These are phyloP conservation scores for Sporopachydermia cereana DNA, from an alignment of 1,139 yeast genomes.

Conservation along the genomic window DNA sequence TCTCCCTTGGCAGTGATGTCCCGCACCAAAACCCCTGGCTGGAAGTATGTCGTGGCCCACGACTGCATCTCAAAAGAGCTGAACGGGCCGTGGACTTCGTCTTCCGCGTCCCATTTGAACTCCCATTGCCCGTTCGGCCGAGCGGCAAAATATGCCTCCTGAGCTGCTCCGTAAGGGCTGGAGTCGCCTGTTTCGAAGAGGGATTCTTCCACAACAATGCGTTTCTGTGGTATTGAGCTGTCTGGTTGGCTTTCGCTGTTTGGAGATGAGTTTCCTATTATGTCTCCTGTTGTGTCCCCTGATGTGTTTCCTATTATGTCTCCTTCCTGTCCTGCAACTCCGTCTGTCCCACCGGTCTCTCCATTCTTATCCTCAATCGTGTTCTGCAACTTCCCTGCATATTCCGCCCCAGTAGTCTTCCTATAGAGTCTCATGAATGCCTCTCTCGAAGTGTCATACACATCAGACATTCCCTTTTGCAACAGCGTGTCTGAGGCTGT, in stretches of 20 bases:
- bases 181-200: constrained; percentile 8
- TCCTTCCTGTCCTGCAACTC: constrained; percentile 2
- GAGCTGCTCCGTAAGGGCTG: constrained; percentile 10
- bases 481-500: constrained; percentile 38
- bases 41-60: constrained; percentile 49
- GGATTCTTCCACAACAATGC: constrained; percentile 11
- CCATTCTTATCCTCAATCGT: constrained; percentile 10
- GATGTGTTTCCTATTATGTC: too few species aligned
- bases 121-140: constrained; percentile 38
- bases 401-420: constrained; percentile 37
- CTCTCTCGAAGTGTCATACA: constrained; percentile 48
- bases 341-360: constrained; percentile 9
- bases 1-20: constrained; percentile 13
- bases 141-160: constrained; percentile 17
- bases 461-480: constrained; percentile 28
- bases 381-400: constrained; percentile 10
- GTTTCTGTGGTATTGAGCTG: constrained; percentile 9
- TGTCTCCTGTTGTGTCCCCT: constrained; percentile 2
- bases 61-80: constrained; percentile 41
- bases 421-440: constrained; percentile 44
- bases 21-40: constrained; percentile 35
- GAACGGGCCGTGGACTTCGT: constrained; percentile 48
- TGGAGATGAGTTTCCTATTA: constrained; percentile 10
- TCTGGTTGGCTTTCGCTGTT: constrained; percentile 16
- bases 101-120: constrained; percentile 45